Evolutionary conservation across 139 green algal genomes (phyloP), one percentile per base, ranked within the genome.

Genomic region (Spirogloea muscicola): DNA sequence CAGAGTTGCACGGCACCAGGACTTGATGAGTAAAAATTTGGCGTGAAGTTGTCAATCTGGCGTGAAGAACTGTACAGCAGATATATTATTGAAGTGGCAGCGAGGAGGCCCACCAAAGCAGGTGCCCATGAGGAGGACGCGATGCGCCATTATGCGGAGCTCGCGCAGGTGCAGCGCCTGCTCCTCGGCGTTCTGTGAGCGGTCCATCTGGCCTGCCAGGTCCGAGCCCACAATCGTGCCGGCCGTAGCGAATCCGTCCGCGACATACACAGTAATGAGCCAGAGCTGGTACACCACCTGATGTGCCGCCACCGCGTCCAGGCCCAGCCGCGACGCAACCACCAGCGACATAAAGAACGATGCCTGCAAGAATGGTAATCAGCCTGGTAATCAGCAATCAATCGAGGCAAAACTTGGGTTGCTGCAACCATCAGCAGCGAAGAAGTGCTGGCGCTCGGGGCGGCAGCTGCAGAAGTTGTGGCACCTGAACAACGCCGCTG

Each of bases 221-320:
- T 80, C 58, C 58, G 41, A 84, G 44, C 87, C 87, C 34, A 90
- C 61, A 31, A 91, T 87, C 36, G 88, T 91, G 34, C 81, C 87
- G 1, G 84, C 86, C 2, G 78, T 88, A 27, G 87, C 87, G 75
- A 91, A 91, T 3, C 86, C 87, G 69, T 91, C 87, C 10, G 87
- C 83, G 9, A 84, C 40, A 58, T 91, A 91, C 7, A 43, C 55
- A 18, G 82, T 78, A 10, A 90, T 48, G 18, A 88, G 68, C 87
- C 87, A 91, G 4, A 91, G 77, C 81, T 91, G 87, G 3, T 62
- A 82, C 1, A 90, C 61, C 2, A 91, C 74, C 57, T 79, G 72
- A 60, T 90, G 82, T 0, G 86, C 86, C 55, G 86, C 86, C 27
- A 89, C 80, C 0, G 71, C 52, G 18, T 78, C 52, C 27, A 87